These are phyloP conservation scores for Alternaria viburni DNA, from an alignment of 2,329 filamentous ascomycete species.

Conservation along the genomic window DNA sequence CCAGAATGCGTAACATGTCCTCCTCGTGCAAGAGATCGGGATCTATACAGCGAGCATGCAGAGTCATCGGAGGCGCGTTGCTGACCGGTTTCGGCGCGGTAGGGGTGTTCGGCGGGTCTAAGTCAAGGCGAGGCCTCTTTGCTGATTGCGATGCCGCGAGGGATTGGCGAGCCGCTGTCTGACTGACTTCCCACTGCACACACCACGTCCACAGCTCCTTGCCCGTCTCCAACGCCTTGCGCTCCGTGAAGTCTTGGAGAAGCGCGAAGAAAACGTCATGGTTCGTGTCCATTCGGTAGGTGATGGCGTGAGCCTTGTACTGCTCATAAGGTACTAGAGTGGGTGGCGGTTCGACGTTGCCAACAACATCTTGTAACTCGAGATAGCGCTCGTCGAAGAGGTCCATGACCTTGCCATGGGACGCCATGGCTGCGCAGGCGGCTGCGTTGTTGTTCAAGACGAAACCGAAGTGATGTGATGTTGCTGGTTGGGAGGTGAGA, in stretches of 20 bases:
- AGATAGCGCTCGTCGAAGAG: slow-evolving; percentile 42
- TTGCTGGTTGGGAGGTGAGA: not conserved
- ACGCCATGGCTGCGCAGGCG: slow-evolving; percentile 25
- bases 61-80: slow-evolving; percentile 16
- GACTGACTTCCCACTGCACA: slow-evolving; percentile 40
- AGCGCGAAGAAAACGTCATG: slow-evolving; percentile 34
- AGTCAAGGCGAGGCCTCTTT: slow-evolving; percentile 34
- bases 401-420: slow-evolving; percentile 38
- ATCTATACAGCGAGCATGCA: slow-evolving; percentile 27
- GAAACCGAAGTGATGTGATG: not conserved
- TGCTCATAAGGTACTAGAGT: slow-evolving; percentile 40
- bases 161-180: not conserved
- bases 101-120: not conserved
- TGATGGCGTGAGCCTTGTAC: slow-evolving; percentile 29
- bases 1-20: slow-evolving; percentile 37
- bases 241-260: slow-evolving; percentile 40
- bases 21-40: slow-evolving; percentile 34
- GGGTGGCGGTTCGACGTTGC: slow-evolving; percentile 38
- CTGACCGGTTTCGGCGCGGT: slow-evolving; percentile 2
- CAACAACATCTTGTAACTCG: slow-evolving; percentile 38
- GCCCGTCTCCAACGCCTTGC: slow-evolving; percentile 16
- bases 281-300: slow-evolving; percentile 36
- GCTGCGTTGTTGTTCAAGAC: not conserved
- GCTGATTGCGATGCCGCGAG: slow-evolving; percentile 10
- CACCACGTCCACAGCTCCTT: slow-evolving; percentile 44